phyloP scores from a whole-genome alignment of 108 stramenopile species.

The Cyclotella baltica region DNA sequence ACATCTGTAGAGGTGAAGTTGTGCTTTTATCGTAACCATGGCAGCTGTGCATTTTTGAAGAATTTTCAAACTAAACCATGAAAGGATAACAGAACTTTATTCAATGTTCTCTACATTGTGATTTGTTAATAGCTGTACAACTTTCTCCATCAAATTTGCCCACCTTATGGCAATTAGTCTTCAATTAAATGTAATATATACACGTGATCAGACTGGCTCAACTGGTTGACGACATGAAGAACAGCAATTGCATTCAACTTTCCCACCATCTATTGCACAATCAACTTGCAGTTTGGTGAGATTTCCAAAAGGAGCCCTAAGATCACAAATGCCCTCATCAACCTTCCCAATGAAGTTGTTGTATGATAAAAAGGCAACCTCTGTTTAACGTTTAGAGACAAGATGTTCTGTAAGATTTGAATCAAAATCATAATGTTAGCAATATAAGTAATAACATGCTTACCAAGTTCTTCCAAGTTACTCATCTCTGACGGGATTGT shows the following conservation, averaged over 20 bases:
- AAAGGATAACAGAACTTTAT: too few species aligned
- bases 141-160: too few species aligned
- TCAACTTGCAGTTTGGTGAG: conserved; percentile 27
- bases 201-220: too few species aligned
- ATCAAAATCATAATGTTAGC: neutral
- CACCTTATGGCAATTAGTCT: too few species aligned
- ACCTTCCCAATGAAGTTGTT: conserved; percentile 24
- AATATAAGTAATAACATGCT: too few species aligned
- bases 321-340: conserved; percentile 25
- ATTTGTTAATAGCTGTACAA: too few species aligned
- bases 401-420: neutral
- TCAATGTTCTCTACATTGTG: too few species aligned
- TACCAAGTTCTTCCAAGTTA: neutral
- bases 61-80: too few species aligned
- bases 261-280: conserved; percentile 12
- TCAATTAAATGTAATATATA: too few species aligned
- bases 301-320: conserved; percentile 4
- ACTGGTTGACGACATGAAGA: conserved; percentile 23
- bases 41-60: too few species aligned
- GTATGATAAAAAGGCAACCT: conserved; percentile 32
- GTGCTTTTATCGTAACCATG: too few species aligned
- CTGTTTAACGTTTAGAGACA: neutral
- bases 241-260: conserved; percentile 28
- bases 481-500: neutral
- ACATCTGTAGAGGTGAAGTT: too few species aligned